Evolutionary conservation across 495 filamentous ascomycete genomes (phyloP).

Genomic region (Hyphodiscus hymeniophilus): DNA sequence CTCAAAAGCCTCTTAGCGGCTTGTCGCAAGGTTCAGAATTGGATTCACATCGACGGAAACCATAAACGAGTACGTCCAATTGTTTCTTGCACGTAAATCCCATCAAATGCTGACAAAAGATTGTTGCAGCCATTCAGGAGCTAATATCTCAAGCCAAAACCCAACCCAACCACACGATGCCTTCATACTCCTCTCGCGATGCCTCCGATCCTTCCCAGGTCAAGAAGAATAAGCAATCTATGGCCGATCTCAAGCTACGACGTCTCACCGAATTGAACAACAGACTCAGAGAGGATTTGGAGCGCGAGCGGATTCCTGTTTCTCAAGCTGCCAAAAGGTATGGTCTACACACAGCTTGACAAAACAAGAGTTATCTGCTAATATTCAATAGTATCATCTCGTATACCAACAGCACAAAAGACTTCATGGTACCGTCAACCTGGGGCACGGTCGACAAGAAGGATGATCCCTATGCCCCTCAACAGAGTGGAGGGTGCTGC

Average conservation of each 20-base stretch:
- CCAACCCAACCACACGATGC: constrained; percentile 28
- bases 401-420: constrained; percentile 92
- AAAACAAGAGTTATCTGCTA: constrained; percentile 5
- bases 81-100: too few species aligned
- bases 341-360: constrained; percentile 28
- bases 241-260: constrained; percentile 95
- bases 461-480: constrained; percentile 95
- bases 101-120: neutral
- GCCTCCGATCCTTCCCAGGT: constrained; percentile 56
- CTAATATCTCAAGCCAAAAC: constrained; percentile 1
- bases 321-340: constrained; percentile 92
- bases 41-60: too few species aligned
- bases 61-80: too few species aligned
- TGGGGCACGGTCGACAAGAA: constrained; percentile 91
- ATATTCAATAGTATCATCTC: constrained; percentile 68
- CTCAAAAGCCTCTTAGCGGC: too few species aligned
- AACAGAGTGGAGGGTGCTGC: constrained; percentile 85
- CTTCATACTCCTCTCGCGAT: constrained; percentile 47
- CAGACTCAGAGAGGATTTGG: constrained; percentile 87
- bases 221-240: constrained; percentile 98
- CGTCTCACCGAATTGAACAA: constrained; percentile 94
- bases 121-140: constrained; percentile 2
- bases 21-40: neutral
- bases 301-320: constrained; percentile 88
- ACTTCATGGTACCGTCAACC: constrained; percentile 97